phyloP scores from a whole-genome alignment of 2,329 filamentous ascomycete genomes.

The Paradendryphiella salina region DNA sequence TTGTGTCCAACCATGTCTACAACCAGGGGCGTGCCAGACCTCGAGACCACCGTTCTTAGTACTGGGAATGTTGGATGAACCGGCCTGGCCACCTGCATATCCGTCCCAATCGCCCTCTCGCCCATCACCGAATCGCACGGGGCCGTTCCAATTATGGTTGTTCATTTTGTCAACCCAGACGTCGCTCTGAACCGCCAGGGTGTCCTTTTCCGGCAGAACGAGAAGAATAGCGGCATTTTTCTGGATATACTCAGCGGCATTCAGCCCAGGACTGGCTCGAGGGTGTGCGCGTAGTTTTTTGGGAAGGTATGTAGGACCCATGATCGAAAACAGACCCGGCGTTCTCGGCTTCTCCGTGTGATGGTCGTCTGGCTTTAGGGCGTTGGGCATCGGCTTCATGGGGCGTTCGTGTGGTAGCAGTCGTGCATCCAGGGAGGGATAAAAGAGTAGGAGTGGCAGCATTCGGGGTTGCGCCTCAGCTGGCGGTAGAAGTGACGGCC shows the following conservation, averaged over 20 bases:
- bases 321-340: constrained; percentile 46
- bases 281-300: constrained; percentile 44
- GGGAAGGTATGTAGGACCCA: constrained; percentile 50
- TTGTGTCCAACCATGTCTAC: constrained; percentile 51
- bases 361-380: constrained; percentile 40
- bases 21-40: constrained; percentile 43
- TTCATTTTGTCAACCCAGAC: constrained; percentile 50
- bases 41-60: constrained; percentile 44
- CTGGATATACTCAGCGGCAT: constrained; percentile 41
- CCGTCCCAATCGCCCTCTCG: constrained; percentile 40
- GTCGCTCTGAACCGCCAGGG: constrained; percentile 49
- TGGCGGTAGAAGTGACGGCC: constrained; percentile 45
- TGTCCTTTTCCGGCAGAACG: constrained; percentile 49
- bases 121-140: constrained; percentile 43
- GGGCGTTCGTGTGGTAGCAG: constrained; percentile 49
- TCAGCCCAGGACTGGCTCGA: constrained; percentile 49
- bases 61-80: constrained; percentile 17
- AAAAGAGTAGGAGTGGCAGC: constrained; percentile 50
- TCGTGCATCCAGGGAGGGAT: constrained; percentile 49
- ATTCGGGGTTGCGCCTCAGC: constrained; percentile 40
- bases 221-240: constrained; percentile 48
- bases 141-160: constrained; percentile 36
- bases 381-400: constrained; percentile 42
- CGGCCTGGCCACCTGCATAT: constrained; percentile 19
- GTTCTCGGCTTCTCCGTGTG: constrained; percentile 33